A percentile compares a stretch with the other conserved stretches of the same genome.
Conservation (phyloP, 2,329 filamentous ascomycete genomes). For the Ambrosiella beaveri region DNA sequence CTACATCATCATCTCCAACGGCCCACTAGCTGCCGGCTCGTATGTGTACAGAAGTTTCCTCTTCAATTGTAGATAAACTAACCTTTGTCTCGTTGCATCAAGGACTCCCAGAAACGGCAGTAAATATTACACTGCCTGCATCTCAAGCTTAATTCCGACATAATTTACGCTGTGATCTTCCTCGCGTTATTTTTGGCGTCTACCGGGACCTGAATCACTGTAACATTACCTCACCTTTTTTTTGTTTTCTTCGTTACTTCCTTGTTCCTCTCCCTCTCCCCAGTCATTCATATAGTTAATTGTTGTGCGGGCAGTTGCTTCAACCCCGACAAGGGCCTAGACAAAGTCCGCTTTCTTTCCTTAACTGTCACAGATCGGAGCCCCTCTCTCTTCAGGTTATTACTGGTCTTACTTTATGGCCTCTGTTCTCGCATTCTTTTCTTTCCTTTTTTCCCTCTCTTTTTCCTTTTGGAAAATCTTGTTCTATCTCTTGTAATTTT, state of each 20-base stretch:
- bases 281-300: neutral
- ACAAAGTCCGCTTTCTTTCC: slow-evolving; percentile 6
- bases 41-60: no score
- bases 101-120: no score
- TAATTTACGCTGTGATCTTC: no score
- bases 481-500: neutral
- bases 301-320: slow-evolving; percentile 3
- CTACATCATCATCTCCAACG: neutral
- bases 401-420: neutral
- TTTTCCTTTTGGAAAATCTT: neutral
- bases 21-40: neutral
- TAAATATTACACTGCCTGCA: no score
- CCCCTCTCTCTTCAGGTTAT: neutral
- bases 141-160: no score
- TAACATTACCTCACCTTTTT: no score
- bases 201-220: no score
- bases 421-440: neutral
- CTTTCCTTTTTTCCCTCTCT: neutral
- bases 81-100: no score
- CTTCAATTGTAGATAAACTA: no score
- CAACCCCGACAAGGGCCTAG: slow-evolving; percentile 1
- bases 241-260: no score
- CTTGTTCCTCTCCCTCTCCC: no score
- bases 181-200: no score
- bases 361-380: slow-evolving; percentile 7